Base-by-base conservation (phyloP, 805 yeast genomes). In the Candida awuae region DNA sequence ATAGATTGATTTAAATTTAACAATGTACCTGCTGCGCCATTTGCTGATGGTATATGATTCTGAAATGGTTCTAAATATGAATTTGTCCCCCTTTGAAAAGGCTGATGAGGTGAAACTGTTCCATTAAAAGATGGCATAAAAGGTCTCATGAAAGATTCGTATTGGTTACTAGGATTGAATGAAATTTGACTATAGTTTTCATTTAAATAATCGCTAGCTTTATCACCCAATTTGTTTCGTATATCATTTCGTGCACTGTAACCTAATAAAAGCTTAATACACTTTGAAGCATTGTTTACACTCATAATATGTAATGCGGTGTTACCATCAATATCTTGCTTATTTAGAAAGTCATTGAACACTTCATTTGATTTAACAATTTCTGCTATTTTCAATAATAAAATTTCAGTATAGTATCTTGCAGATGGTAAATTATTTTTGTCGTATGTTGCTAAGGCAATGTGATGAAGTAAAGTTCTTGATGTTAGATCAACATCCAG, bases 391-490 rank as follows among this genome's bases (percentile, higher is more conserved):
- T 83, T 86, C 20, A 81, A 80, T 47, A 90, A 67, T 29, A 88
- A 62, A 10, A 78, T 71, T 53, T 83, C 92, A 48, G 85, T 63
- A 58, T 92, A 90, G 58, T 88, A 88, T 27, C 83, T 65, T 8
- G 95, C 84, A 7, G 95, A 79, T 1, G 88, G 83, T 13, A 80
- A 68, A 46, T 85, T 75, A 14, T 81, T 71, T 41, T 70, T 67
- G n/a, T 79, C 70, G 35, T 76, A 71, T 23, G 84, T 78, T 43
- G 80, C 76, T 49, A 66, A 71, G 18, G 90, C 84, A 42, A 90
- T 79, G 56, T 87, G 92, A 56, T 92, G 98, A 35, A 92, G 62
- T 0, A 94, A 78, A 0, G 95, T 86, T 50, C 84, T 76, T 14
- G 77, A 78, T 37, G 73, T 71, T 8, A 69, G 63, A 61, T 92